Conservation (phyloP, 2,329 filamentous ascomycete species). For the Verticillium longisporum region DNA sequence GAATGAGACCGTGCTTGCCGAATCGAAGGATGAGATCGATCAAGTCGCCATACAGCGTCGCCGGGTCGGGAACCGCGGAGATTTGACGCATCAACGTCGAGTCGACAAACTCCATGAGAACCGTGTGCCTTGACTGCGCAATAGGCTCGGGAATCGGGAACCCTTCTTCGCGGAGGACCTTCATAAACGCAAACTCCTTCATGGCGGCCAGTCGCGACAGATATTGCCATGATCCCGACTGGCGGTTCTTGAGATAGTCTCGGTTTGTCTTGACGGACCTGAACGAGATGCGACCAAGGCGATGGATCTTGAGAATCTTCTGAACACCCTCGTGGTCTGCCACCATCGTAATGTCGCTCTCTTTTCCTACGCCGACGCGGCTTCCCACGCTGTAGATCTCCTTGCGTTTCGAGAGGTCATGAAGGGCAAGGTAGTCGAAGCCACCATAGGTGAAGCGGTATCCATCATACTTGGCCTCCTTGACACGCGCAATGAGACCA, state of each 20-base stretch:
- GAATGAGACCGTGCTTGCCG: constrained; percentile 82
- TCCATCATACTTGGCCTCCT: constrained; percentile 95
- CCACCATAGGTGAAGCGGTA: constrained; percentile 96
- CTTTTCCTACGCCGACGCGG: constrained; percentile 93
- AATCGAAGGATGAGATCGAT: constrained; percentile 80
- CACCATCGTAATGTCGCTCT: constrained; percentile 94
- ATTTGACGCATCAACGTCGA: constrained; percentile 90
- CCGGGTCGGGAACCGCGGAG: constrained; percentile 73
- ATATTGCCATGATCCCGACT: constrained; percentile 92
- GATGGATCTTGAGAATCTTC: constrained; percentile 88
- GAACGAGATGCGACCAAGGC: constrained; percentile 92
- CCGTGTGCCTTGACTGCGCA: constrained; percentile 86
- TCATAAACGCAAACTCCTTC: constrained; percentile 95
- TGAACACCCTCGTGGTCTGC: constrained; percentile 73
- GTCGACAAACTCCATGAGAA: constrained; percentile 92
- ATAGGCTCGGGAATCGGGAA: constrained; percentile 87
- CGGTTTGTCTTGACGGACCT: constrained; percentile 92
- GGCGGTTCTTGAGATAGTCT: constrained; percentile 82
- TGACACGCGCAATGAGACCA: constrained; percentile 83
- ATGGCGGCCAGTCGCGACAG: constrained; percentile 86
- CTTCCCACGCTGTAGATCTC: constrained; percentile 88
- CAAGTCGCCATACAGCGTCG: constrained; percentile 81
- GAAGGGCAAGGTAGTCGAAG: constrained; percentile 92
- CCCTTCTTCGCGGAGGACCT: constrained; percentile 71
- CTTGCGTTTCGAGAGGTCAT: constrained; percentile 75